Evolutionary conservation across 371 early-diverging fungal genomes (phyloP).

Genomic region (Mucor racemosus): DNA sequence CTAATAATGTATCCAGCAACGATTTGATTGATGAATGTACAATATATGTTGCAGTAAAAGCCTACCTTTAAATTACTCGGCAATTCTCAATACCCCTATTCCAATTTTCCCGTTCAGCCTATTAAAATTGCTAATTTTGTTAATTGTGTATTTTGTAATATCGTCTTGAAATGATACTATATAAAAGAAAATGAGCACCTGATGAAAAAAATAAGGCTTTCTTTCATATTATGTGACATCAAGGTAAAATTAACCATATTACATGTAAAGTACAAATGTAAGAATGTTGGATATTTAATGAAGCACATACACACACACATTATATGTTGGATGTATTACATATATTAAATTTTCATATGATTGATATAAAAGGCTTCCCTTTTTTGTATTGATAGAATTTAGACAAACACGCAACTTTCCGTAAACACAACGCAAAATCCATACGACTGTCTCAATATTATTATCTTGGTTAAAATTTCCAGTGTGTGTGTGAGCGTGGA

Average conservation of each 20-base stretch:
- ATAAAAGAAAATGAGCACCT: not conserved
- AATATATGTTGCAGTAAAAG: too few relatives aligned
- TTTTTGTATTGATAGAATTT: not conserved
- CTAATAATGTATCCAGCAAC: too few relatives aligned
- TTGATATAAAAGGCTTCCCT: not conserved
- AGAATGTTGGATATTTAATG: too few relatives aligned
- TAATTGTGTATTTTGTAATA: not conserved
- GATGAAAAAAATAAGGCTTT: not conserved
- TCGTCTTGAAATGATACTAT: not conserved
- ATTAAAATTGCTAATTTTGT: not conserved
- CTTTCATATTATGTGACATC: not conserved
- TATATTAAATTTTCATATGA: not conserved
- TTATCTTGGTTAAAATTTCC: not conserved
- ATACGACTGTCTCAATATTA: not conserved
- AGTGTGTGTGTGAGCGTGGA: not conserved
- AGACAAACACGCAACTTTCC: not conserved
- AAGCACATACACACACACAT: too few relatives aligned
- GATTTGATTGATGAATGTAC: too few relatives aligned
- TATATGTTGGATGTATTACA: not conserved
- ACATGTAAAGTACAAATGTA: not conserved
- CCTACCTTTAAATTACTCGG: too few relatives aligned
- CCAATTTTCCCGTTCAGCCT: not conserved
- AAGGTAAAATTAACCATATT: not conserved
- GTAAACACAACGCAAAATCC: not conserved
- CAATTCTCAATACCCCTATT: not conserved